Base-by-base conservation (phyloP, 176 grass and related monocot species). In the Rhynchospora tenuis region DNA sequence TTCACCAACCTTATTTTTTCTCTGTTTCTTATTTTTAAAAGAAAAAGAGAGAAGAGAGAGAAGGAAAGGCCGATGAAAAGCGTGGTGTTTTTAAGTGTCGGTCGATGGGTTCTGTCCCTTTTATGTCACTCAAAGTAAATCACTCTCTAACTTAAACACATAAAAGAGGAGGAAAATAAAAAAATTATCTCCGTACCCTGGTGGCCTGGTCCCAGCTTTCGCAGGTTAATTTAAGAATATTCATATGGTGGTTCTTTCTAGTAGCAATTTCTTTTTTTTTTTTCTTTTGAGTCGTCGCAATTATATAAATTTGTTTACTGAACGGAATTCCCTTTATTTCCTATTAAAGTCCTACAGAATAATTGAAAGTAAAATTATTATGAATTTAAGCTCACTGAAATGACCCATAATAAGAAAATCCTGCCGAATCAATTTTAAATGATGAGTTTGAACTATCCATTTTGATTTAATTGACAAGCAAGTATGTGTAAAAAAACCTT, bases 51-150 rank as follows among this genome's bases (percentile, higher is more conserved):
- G 0, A 14, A 45, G 33, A 38, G 76, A 59, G 51, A 80, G 33
- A 29, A 78, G 48, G 6, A 67, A 67, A 67, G 29, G 5, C 29
- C 6, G 28, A 67, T n/a, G 44, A 61, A 44, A 80, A 78, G 46
- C 22, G 56, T 80, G 12, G n/a, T 22, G 46, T 78, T 58, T 55
- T 80, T 33, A 59, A 82, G 80, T 66, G 59, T 66, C 80, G 80
- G 80, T 82, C 58, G 59, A 82, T 80, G 77, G 38, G 61, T 66
- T 82, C 17, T 82, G 38, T 62, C 31, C 43, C 57, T 66, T 66
- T 82, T 67, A 19, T 82, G 17, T 67, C 61, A 82, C 80, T 82
- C 80, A 82, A 82, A 82, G 80, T 42, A 64, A 67, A 17, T 56
- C 13, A 51, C 61, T 52, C 47, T 76, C 14, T 82, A 19, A 20